phyloP scores from a whole-genome alignment of 192 early-diverging fungal species.

The Coemansia sp. region DNA sequence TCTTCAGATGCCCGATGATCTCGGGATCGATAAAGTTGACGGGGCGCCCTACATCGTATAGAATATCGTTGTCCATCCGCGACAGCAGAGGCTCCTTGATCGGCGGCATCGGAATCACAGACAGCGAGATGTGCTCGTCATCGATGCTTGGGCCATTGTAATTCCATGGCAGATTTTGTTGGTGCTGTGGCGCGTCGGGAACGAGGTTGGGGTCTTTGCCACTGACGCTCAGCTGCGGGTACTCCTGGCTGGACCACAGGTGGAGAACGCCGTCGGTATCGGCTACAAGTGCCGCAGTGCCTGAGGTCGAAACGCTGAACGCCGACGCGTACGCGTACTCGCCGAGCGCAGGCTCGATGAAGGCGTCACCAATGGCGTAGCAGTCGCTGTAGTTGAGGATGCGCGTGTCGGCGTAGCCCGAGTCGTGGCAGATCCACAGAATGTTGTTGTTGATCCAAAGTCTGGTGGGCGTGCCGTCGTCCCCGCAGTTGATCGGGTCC shows the following conservation, averaged over 20 bases:
- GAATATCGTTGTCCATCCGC: constrained; percentile 65
- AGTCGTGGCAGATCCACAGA: constrained; percentile 33
- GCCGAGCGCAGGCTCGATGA: constrained; percentile 45
- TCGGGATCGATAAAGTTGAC: constrained; percentile 72
- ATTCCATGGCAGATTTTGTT: not conserved
- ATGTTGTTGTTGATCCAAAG: constrained; percentile 27
- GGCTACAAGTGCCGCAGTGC: constrained; percentile 74
- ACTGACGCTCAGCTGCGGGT: constrained; percentile 61
- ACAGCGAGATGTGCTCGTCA: constrained; percentile 64
- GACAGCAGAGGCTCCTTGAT: constrained; percentile 77
- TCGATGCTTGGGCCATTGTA: constrained; percentile 16
- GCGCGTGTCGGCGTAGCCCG: constrained; percentile 31
- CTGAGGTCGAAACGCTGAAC: constrained; percentile 78
- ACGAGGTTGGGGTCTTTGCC: constrained; percentile 8
- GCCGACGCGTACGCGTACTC: constrained; percentile 65
- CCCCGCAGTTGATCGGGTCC: constrained; percentile 14
- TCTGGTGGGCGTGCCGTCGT: constrained; percentile 38
- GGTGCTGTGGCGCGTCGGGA: too few species aligned
- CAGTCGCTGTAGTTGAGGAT: not conserved
- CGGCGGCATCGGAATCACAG: constrained; percentile 76
- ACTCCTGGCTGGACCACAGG: constrained; percentile 70
- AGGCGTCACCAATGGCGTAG: not conserved
- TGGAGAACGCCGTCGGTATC: constrained; percentile 76
- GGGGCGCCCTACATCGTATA: constrained; percentile 75
- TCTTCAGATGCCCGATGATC: constrained; percentile 77